Base-by-base conservation (phyloP, 306 rosid species). In the Acacia acuminata region DNA sequence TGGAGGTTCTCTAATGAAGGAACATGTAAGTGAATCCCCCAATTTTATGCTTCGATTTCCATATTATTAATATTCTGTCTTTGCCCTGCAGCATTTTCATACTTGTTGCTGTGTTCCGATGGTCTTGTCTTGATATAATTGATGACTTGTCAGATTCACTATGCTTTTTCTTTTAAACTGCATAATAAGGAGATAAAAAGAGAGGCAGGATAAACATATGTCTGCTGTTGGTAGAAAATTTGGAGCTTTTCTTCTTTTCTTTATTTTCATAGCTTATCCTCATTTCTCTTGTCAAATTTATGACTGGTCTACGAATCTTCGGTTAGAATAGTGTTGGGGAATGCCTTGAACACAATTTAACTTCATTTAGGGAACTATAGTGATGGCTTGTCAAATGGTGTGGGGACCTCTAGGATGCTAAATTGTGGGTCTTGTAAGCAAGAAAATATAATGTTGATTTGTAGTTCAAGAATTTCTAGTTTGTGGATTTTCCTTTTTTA, bases 1-100 rank as follows among this genome's bases (percentile, higher is more conserved):
- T 38, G 42, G 42, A 38, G 42, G 42, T 38, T 45, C 50, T 45
- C 50, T 45, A 45, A 45, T 45, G 87, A 82, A 82, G 85, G 87
- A 71, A 80, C 77, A 79, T 71, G 86, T 84, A 77, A 63, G 47
- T 86, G 77, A 38, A 38, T 38, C 42, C 42, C 42, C 79, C 53
- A 58, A 74, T 48, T 74, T 38, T 78, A 76, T 85, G 82, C 71
- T 70, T 75, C 71, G 50, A 8, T 42, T 79, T 75, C 71, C 73
- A 36, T 69, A 32, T 80, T 78, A 72, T 81, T 81, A 79, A 43
- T 82, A 75, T 80, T 66, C 70, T 82, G 78, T 76, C 73, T 60
- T 82, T 48, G 81, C 81, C 76, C 78, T 40, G 68, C 82, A 50
- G 45, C 84, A 75, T 84, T 73, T 79, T 19, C 50, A 44, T 68